Conservation (phyloP, 2,329 filamentous ascomycete species). For the Chaetomiaceae sp. region DNA sequence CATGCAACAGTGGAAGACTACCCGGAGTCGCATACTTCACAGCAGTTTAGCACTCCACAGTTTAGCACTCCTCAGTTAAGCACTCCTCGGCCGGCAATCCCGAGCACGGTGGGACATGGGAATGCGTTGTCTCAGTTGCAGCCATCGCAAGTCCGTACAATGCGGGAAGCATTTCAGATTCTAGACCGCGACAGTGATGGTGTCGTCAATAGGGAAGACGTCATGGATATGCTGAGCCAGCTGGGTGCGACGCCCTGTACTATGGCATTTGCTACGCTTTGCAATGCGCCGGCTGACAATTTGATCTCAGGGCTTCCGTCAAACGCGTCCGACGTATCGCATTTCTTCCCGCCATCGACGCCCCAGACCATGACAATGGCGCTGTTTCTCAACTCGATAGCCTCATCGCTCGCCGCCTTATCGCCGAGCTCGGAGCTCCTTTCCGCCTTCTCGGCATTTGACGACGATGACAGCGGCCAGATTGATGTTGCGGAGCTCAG, state of each 20-base stretch:
- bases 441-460: conserved; percentile 90
- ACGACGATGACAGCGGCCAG: conserved; percentile 92
- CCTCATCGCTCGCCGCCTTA: conserved; percentile 66
- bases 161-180: conserved; percentile 91
- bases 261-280: neutral
- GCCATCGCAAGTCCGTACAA: conserved; percentile 74
- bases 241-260: conserved; percentile 52
- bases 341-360: conserved; percentile 74
- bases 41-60: conserved; percentile 12
- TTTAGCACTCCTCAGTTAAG: conserved; percentile 14
- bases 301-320: conserved; percentile 63
- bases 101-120: conserved; percentile 24
- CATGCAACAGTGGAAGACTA: conserved; percentile 15
- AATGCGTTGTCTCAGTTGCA: conserved; percentile 69
- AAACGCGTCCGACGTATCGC: conserved; percentile 63
- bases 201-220: conserved; percentile 73
- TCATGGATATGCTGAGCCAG: conserved; percentile 82
- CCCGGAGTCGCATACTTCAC: conserved; percentile 8
- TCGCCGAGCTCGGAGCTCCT: conserved; percentile 76
- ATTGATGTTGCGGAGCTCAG: conserved; percentile 78
- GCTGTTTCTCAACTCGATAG: conserved; percentile 78
- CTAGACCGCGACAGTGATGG: conserved; percentile 87
- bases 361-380: conserved; percentile 76
- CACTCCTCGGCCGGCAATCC: conserved; percentile 7
- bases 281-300: conserved; percentile 1